Percentiles rank a stretch among this genome's conserved stretches.
Conservation (phyloP, 257 asterid genomes). For the Hygrophila difformis region DNA sequence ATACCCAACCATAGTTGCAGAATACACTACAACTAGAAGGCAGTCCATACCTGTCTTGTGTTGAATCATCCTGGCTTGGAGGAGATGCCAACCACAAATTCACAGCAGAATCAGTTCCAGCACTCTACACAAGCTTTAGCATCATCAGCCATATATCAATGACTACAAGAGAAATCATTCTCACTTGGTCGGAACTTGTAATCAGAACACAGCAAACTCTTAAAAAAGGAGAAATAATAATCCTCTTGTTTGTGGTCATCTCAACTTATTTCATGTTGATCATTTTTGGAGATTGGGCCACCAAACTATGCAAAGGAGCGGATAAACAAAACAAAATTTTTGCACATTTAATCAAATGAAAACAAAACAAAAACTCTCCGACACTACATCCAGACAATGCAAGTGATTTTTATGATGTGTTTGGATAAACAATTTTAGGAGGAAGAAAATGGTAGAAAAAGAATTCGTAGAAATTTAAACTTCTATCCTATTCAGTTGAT, state of each 20-base stretch:
- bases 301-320: too few species aligned
- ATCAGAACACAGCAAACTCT: conserved; percentile 10
- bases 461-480: too few species aligned
- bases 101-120: conserved; percentile 96
- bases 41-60: conserved; percentile 45
- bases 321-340: too few species aligned
- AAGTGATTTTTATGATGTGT: too few species aligned
- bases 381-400: too few species aligned
- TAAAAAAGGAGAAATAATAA: conserved; percentile 8
- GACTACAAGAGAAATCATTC: conserved; percentile 16
- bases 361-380: too few species aligned
- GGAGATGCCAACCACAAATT: conserved; percentile 71
- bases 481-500: too few species aligned
- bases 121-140: conserved; percentile 58
- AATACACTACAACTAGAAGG: conserved; percentile 1
- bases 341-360: too few species aligned
- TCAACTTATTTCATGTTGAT: too few species aligned
- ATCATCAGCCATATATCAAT: conserved; percentile 22
- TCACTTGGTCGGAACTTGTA: conserved; percentile 12
- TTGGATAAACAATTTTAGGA: too few species aligned
- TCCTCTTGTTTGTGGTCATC: conserved; percentile 3
- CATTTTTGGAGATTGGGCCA: too few species aligned
- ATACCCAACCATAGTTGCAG: background rate
- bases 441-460: too few species aligned
- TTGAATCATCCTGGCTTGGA: conserved; percentile 30